Conservation (phyloP, 2,329 filamentous ascomycete genomes). For the Raffaelea ambrosiae region DNA sequence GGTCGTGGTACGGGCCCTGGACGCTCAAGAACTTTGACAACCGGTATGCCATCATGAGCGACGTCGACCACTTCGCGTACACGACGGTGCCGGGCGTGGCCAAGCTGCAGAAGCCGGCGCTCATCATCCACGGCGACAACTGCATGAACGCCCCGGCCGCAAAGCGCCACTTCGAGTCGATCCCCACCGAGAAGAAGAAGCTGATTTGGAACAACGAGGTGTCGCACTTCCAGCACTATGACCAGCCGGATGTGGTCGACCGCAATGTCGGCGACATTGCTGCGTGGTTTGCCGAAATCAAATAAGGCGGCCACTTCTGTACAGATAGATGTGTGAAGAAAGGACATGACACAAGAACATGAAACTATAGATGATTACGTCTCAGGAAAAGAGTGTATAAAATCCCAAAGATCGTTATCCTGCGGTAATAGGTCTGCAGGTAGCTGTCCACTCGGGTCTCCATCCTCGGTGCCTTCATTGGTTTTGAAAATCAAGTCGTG, state of each 20-base stretch:
- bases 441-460: too few relatives aligned
- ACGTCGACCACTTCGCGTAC: constrained; percentile 5
- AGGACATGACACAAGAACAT: too few relatives aligned
- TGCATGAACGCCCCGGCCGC: constrained; percentile 5
- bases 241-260: not conserved
- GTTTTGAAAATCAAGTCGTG: too few relatives aligned
- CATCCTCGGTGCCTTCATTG: too few relatives aligned
- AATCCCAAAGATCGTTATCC: too few relatives aligned
- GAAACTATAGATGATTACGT: too few relatives aligned
- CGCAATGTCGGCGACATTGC: constrained; percentile 5
- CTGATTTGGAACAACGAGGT: constrained; percentile 5
- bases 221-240: constrained; percentile 3
- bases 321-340: too few relatives aligned
- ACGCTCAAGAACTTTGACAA: constrained; percentile 6
- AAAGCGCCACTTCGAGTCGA: constrained; percentile 4
- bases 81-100: constrained; percentile 5
- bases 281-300: constrained; percentile 1
- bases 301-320: too few relatives aligned
- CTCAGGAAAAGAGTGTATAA: too few relatives aligned
- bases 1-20: constrained; percentile 7
- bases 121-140: constrained; percentile 7
- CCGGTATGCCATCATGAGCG: constrained; percentile 6
- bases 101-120: constrained; percentile 2
- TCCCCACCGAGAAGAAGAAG: constrained; percentile 4
- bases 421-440: too few relatives aligned